Conservation (phyloP, 2,329 filamentous ascomycete species). For the Fusarium coicis region DNA sequence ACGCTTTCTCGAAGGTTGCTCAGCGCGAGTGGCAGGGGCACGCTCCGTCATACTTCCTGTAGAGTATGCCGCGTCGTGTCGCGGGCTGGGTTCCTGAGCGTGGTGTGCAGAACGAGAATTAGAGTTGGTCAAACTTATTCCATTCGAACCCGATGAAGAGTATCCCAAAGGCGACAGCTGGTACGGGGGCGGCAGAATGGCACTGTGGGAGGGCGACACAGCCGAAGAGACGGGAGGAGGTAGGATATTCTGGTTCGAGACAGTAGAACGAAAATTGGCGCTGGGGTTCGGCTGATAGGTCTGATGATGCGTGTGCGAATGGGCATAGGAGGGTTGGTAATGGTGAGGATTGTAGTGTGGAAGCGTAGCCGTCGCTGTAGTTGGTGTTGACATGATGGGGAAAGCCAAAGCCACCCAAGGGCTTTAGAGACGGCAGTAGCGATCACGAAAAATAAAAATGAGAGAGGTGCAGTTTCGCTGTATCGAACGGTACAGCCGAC, state of each 20-base stretch:
- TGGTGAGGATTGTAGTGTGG: constrained; percentile 75
- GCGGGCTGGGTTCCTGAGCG: constrained; percentile 46
- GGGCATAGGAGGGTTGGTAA: constrained; percentile 64
- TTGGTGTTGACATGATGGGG: constrained; percentile 79
- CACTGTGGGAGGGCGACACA: constrained; percentile 40
- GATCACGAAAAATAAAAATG: constrained; percentile 26
- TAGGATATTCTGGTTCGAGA: constrained; percentile 42
- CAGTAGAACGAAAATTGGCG: constrained; percentile 46
- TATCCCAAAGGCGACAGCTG: constrained; percentile 47
- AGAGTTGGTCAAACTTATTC: constrained; percentile 46
- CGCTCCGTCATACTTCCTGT: constrained; percentile 43
- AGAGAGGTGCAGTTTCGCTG: constrained; percentile 19
- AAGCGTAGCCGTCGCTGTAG: constrained; percentile 78
- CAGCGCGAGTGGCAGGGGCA: constrained; percentile 44
- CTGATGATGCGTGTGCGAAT: constrained; percentile 52
- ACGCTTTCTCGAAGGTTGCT: constrained; percentile 58
- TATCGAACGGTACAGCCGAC: constrained; percentile 33
- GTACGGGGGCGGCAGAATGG: constrained; percentile 43
- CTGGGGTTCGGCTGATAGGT: constrained; percentile 43
- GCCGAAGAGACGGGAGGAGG: constrained; percentile 46
- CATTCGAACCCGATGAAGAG: constrained; percentile 48
- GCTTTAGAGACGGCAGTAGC: constrained; percentile 26
- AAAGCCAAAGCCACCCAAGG: constrained; percentile 42
- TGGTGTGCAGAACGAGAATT: constrained; percentile 45
- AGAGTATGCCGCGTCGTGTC: constrained; percentile 43